These are phyloP conservation scores for Citropsis articulata DNA, from an alignment of 345 rosid genomes.

Conservation along the genomic window DNA sequence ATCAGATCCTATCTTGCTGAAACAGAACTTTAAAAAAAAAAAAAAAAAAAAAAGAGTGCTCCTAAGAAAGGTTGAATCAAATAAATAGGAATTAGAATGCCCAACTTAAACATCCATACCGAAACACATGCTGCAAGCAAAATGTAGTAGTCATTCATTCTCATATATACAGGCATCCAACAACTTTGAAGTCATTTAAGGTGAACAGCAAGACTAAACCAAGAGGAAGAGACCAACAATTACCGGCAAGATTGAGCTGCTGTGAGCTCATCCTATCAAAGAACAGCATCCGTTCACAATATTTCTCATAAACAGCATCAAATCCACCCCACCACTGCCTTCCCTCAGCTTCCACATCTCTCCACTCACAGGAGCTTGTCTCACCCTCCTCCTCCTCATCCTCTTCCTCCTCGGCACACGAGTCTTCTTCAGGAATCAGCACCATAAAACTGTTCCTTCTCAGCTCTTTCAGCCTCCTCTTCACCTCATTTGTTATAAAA, in stretches of 20 bases:
- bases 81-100: not conserved
- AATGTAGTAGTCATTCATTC: not conserved
- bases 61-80: not conserved
- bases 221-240: slow-evolving; percentile 2
- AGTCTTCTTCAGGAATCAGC: slow-evolving; percentile 87
- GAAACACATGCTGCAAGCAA: not conserved
- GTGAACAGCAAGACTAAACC: slow-evolving; percentile 5
- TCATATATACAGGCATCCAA: not conserved
- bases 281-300: slow-evolving; percentile 83
- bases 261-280: slow-evolving; percentile 69
- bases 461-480: slow-evolving; percentile 83
- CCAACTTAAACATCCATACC: not conserved
- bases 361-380: slow-evolving; percentile 69
- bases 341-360: slow-evolving; percentile 87
- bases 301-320: slow-evolving; percentile 83
- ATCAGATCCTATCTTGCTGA: not conserved
- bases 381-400: slow-evolving; percentile 56
- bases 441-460: slow-evolving; percentile 92
- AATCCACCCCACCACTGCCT: slow-evolving; percentile 97
- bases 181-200: not conserved
- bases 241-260: slow-evolving; percentile 69
- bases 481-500: slow-evolving; percentile 89
- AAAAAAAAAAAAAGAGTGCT: not conserved
- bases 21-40: not conserved
- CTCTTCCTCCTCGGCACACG: slow-evolving; percentile 59